Evolutionary conservation across 208 protist species (phyloP), one percentile per base, ranked within the genome.

Genomic region (Crithidia expoeki): DNA sequence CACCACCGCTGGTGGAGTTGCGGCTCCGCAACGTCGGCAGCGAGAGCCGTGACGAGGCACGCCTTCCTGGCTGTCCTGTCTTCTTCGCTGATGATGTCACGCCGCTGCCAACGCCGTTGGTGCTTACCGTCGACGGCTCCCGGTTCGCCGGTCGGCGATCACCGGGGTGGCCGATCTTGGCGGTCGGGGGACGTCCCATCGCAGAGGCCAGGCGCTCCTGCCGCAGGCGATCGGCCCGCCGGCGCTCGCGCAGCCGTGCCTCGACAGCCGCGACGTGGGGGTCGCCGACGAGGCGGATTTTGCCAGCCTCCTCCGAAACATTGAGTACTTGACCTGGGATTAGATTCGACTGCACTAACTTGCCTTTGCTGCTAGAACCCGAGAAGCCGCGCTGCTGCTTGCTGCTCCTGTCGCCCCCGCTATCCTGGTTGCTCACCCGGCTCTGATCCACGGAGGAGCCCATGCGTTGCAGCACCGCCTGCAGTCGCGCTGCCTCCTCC

Each of bases 261-360:
- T 85, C 83, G 19, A 88, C 74, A 0, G 66, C 71, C 19, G 19
- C 74, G n/a, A 88, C 44, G 66, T 76, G 49, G 4, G 75, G 75
- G 51, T 88, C 79, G 21, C 79, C 79, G 0, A 88, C 56, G 19
- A 85, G 77, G 34, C 74, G 74, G n/a, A 88, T 60, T 50, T 79
- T 84, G 6, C 68, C 76, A 23, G 28, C 62, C 2, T 32, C 64
- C 42, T 79, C 68, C 2, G 53, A 68, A 50, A 73, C 53, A 25
- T 42, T 28, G 0, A 83, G 34, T 4, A 79, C 21, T 60, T 88
- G 83, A 0, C 65, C 65, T 2, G 83, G 83, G 46, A 88, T 88
- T 17, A 88, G 49, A 46, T 80, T 66, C 11, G 83, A 85, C 52
- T 33, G 34, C 49, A 52, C 36, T 44, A 51, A 28, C 42, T 34